phyloP scores from a whole-genome alignment of 2,329 filamentous ascomycete species.

The Hysterium pulicare region DNA sequence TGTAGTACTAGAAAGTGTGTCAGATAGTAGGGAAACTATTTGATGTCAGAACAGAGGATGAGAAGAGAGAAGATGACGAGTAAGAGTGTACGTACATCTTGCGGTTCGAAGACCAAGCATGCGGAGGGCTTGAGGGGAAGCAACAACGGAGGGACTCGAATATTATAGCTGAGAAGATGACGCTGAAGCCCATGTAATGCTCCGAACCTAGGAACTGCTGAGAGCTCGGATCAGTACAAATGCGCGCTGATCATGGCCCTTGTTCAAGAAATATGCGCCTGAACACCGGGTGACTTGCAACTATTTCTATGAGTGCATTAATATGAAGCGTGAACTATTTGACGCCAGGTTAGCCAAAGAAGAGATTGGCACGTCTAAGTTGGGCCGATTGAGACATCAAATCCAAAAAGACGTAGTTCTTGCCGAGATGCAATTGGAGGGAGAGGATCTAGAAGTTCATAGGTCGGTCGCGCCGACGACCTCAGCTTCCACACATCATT shows the following conservation, averaged over 20 bases:
- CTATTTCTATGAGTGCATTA: too few relatives aligned
- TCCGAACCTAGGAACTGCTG: not conserved
- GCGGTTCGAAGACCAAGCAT: conserved; percentile 1
- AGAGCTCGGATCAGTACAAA: not conserved
- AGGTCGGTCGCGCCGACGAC: too few relatives aligned
- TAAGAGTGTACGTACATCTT: not conserved
- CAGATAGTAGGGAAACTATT: conserved; percentile 1
- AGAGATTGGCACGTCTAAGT: too few relatives aligned
- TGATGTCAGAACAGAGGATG: not conserved
- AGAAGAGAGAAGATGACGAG: not conserved
- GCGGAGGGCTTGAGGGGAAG: conserved; percentile 1
- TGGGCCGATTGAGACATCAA: too few relatives aligned
- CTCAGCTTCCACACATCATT: too few relatives aligned
- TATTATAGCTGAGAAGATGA: not conserved
- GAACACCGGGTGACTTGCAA: too few relatives aligned
- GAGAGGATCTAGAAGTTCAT: too few relatives aligned
- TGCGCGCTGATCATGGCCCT: not conserved
- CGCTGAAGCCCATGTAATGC: not conserved
- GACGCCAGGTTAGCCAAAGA: too few relatives aligned
- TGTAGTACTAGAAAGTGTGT: not conserved
- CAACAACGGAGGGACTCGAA: not conserved
- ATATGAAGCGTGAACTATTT: too few relatives aligned
- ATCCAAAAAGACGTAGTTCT: too few relatives aligned
- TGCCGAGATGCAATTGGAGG: too few relatives aligned
- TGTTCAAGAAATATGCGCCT: too few relatives aligned